phyloP scores from a whole-genome alignment of 2,329 filamentous ascomycete species.

The Cordyceps farinosa region DNA sequence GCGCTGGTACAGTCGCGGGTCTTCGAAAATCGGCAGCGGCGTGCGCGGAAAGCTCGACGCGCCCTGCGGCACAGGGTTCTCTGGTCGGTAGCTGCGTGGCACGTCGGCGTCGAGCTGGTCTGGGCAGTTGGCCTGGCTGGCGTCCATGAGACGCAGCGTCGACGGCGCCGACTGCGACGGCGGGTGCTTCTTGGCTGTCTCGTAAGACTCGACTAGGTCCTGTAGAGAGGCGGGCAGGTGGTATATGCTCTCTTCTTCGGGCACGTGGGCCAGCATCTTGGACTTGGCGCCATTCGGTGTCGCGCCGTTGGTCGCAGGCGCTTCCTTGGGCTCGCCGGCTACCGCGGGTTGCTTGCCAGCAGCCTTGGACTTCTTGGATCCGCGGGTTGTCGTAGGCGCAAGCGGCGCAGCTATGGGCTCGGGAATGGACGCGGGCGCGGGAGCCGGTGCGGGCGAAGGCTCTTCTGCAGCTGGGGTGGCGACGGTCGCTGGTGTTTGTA shows the following conservation, averaged over 20 bases:
- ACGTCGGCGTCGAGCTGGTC: constrained; percentile 76
- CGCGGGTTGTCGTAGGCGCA: constrained; percentile 21
- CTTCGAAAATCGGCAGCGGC: constrained; percentile 85
- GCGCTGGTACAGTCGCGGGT: constrained; percentile 78
- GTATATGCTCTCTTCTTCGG: constrained; percentile 78
- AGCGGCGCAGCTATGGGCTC: constrained; percentile 21
- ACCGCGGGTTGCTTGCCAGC: constrained; percentile 42
- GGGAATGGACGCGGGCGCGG: constrained; percentile 18
- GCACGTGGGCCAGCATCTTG: constrained; percentile 40
- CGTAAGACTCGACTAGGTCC: constrained; percentile 88
- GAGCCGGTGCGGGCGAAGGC: constrained; percentile 3
- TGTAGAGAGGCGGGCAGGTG: constrained; percentile 85
- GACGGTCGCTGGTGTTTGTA: constrained; percentile 30
- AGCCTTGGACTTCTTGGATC: constrained; percentile 40
- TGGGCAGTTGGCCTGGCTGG: constrained; percentile 70
- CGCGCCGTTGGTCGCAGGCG: constrained; percentile 47
- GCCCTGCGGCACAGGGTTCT: constrained; percentile 70
- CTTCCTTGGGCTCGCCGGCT: constrained; percentile 40
- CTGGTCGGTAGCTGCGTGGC: constrained; percentile 78
- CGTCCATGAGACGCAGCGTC: constrained; percentile 69
- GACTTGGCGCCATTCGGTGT: constrained; percentile 47
- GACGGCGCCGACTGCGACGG: constrained; percentile 59
- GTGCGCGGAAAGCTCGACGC: constrained; percentile 87
- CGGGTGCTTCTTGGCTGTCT: constrained; percentile 71
- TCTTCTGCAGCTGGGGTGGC: constrained; percentile 24